Percentiles rank a stretch among this genome's conserved stretches.
phyloP scores from a whole-genome alignment of 441 rosid species.

The Iberis amara region DNA sequence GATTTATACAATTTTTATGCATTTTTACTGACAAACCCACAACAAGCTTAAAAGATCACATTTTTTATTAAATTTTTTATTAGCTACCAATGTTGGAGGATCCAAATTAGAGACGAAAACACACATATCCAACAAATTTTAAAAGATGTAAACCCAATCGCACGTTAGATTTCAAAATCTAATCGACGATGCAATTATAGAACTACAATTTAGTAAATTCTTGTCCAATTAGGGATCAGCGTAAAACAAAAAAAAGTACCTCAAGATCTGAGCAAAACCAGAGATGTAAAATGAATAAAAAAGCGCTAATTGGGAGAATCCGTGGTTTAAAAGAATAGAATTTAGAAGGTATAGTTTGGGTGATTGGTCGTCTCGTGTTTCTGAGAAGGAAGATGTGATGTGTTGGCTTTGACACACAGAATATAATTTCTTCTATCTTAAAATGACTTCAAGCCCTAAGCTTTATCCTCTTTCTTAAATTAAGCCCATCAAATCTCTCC shows the following conservation, averaged over 20 bases:
- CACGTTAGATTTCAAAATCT: conserved; percentile 7
- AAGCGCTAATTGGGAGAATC: conserved; percentile 8
- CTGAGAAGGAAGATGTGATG: too few species aligned
- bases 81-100: conserved; percentile 13
- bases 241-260: conserved; percentile 1
- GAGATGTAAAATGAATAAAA: not conserved
- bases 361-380: too few species aligned
- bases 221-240: conserved; percentile 6
- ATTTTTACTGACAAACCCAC: not conserved
- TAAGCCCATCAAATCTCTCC: too few species aligned
- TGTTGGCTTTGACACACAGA: too few species aligned
- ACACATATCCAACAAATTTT: not conserved
- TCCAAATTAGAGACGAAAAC: not conserved
- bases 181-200: not conserved
- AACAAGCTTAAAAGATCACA: conserved; percentile 14
- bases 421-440: too few species aligned
- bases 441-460: too few species aligned
- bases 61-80: too few species aligned
- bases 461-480: too few species aligned
- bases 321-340: too few species aligned
- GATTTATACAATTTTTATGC: not conserved
- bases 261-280: conserved; percentile 9
- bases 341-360: too few species aligned
- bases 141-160: too few species aligned
- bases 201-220: not conserved